Base-by-base conservation (phyloP, 768 basidiomycete genomes). In the Xerocomellus intermedius region DNA sequence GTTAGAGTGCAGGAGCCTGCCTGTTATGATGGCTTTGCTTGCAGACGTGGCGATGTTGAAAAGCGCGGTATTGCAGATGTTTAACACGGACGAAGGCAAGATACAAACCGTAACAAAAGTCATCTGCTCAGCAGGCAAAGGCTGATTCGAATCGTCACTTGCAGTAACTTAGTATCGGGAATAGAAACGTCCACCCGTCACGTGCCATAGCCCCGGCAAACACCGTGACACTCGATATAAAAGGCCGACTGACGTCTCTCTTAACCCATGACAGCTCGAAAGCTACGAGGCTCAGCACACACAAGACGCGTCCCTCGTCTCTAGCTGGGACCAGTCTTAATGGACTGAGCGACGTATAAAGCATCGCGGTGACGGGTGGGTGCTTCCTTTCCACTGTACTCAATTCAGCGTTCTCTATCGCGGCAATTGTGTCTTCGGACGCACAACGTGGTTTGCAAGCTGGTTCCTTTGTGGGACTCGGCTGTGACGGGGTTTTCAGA, bases 271-370 rank as follows among this genome's bases (percentile, higher is more conserved):
- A 69, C 69, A 66, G 60, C 59, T 62, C 64, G 62, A 69, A 70
- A 50, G 69, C 64, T 64, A 39, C 62, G 62, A 59, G 56, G 66
- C 68, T 70, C 67, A 59, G 44, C 55, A 66, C 69, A 59, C 47
- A 70, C 68, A 56, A 42, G 64, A 58, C 44, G 53, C 35, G 56
- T 52, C 19, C 12, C 21, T 61, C 45, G 69, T 69, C 67, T 58
- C 69, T 63, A 59, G 53, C 59, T 4, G 63, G 57, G 69, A 60
- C 65, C 56, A 50, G 67, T 60, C 66, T 8, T 67, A 21, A 65
- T 13, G 56, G 63, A 52, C 65, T 56, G 61, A 52, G 61, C 61
- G 64, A 58, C 64, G 56, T 64, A 73, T 63, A 68, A 70, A 12
- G 56, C 52, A 61, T 67, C 60, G 63, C 47, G 69, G 24, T 63